Conservation (phyloP, 148 eudicot species). For the Agrostemma githago region DNA sequence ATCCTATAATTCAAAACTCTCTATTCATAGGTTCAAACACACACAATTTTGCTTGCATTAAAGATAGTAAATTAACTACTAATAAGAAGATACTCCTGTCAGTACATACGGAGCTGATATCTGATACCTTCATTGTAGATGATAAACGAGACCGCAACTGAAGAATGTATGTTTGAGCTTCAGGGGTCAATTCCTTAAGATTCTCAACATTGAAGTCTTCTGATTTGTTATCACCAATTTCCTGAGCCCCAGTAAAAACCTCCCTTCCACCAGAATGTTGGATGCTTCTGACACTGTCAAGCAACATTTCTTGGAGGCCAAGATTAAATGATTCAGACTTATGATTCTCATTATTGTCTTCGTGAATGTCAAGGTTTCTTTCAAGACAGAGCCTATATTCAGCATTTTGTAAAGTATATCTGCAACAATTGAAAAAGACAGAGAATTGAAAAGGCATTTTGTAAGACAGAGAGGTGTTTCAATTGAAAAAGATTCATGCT, state of each 20-base stretch:
- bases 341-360: constrained; percentile 37
- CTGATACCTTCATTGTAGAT: constrained; percentile 63
- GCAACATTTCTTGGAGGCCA: constrained; percentile 41
- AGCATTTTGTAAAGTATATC: constrained; percentile 91
- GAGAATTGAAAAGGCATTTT: neutral
- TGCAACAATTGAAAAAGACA: constrained; percentile 28
- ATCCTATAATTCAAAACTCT: neutral
- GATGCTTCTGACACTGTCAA: constrained; percentile 40
- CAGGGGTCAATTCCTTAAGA: constrained; percentile 69
- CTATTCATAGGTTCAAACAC: neutral
- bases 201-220: constrained; percentile 41
- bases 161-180: constrained; percentile 58
- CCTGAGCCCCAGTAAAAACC: constrained; percentile 32
- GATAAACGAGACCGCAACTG: constrained; percentile 66
- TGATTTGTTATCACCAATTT: constrained; percentile 29
- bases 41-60: neutral
- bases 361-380: constrained; percentile 67
- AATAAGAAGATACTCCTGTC: neutral
- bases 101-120: constrained; percentile 6
- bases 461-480: neutral
- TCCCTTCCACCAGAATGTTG: constrained; percentile 35
- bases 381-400: constrained; percentile 95
- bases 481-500: neutral
- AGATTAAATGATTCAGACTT: constrained; percentile 41
- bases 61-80: neutral